These are phyloP conservation scores for Starmerella cellae DNA, from an alignment of 805 yeast species.

Conservation along the genomic window DNA sequence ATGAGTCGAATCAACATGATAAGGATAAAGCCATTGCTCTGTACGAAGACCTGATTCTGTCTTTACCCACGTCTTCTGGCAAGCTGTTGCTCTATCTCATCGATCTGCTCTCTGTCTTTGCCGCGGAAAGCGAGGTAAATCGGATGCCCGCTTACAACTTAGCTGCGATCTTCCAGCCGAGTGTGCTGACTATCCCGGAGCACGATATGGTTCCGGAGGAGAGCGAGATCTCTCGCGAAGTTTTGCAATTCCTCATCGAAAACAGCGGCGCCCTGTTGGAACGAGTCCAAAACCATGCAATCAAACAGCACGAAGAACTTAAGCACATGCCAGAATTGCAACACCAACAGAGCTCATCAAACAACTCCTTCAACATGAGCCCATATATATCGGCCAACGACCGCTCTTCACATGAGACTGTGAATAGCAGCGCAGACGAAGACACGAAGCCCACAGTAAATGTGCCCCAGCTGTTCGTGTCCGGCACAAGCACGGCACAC, in stretches of 20 bases:
- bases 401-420: background rate
- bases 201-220: constrained; percentile 91
- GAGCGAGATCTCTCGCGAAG: constrained; percentile 73
- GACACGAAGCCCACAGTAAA: no score
- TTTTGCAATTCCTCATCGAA: constrained; percentile 77
- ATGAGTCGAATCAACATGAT: background rate
- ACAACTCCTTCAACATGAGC: background rate
- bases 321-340: no score
- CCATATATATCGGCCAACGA: background rate
- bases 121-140: constrained; percentile 61
- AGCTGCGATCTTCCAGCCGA: constrained; percentile 94
- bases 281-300: constrained; percentile 26
- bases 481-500: background rate
- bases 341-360: background rate
- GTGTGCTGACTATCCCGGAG: constrained; percentile 80
- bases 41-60: constrained; percentile 54
- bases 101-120: constrained; percentile 76
- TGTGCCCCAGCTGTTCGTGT: background rate
- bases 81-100: constrained; percentile 75
- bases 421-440: background rate
- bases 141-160: constrained; percentile 86
- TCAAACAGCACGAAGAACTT: constrained; percentile 22
- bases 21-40: constrained; percentile 34
- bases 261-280: constrained; percentile 71
- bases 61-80: constrained; percentile 62